Conservation (phyloP, 495 filamentous ascomycete genomes). For the Chaetomium fimeti region DNA sequence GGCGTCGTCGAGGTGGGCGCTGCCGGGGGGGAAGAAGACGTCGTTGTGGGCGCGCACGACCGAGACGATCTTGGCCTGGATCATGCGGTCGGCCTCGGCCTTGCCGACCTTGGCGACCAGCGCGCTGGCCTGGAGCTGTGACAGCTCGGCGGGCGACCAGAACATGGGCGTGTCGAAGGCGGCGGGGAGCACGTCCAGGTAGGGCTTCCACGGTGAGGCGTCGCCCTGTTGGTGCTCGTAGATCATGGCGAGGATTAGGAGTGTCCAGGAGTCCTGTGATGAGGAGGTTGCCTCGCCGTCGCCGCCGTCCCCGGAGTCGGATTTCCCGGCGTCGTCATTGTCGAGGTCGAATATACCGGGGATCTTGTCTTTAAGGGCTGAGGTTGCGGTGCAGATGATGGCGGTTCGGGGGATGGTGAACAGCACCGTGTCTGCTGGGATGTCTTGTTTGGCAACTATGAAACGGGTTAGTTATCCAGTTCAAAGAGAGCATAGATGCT, state of each 20-base stretch:
- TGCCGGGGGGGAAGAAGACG: constrained; percentile 52
- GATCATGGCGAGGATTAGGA: constrained; percentile 75
- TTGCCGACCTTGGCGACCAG: constrained; percentile 78
- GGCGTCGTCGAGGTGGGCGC: constrained; percentile 43
- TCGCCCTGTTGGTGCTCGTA: constrained; percentile 66
- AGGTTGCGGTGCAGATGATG: constrained; percentile 47
- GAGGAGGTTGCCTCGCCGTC: constrained; percentile 32
- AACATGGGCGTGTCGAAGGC: constrained; percentile 88
- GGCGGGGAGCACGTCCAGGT: constrained; percentile 76
- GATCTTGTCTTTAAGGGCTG: constrained; percentile 38
- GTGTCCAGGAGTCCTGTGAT: constrained; percentile 46
- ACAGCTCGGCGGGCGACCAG: constrained; percentile 72
- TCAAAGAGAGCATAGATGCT: no score
- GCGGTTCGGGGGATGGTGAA: constrained; percentile 49
- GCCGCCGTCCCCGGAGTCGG: constrained; percentile 32
- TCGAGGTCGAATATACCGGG: constrained; percentile 39
- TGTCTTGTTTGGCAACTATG: constrained; percentile 47
- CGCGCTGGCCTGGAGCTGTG: constrained; percentile 72
- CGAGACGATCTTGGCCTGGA: constrained; percentile 61
- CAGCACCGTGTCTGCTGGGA: constrained; percentile 45
- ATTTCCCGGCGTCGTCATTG: constrained; percentile 26
- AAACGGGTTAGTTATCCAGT: not conserved
- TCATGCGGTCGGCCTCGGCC: constrained; percentile 65
- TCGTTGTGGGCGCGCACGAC: constrained; percentile 45
- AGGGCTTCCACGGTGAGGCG: constrained; percentile 70